phyloP scores from a whole-genome alignment of 2,329 filamentous ascomycete species.

The Penicillium psychrosexuale region DNA sequence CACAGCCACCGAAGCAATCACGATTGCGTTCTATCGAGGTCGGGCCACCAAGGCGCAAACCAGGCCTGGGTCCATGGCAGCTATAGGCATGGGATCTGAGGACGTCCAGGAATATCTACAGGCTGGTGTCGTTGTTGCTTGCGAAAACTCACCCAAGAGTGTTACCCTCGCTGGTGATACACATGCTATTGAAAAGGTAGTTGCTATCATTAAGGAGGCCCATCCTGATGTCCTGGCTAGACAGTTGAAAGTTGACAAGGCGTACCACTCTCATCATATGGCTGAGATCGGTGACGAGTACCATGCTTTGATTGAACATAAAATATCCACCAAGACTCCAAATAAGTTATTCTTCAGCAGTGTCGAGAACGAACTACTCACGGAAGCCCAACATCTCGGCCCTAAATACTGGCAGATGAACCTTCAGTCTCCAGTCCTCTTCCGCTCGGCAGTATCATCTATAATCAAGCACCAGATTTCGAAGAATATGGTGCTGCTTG shows the following conservation, averaged over 20 bases:
- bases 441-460: slow-evolving; percentile 11
- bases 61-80: slow-evolving; percentile 12
- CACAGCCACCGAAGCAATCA: slow-evolving; percentile 10
- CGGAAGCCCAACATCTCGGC: not conserved
- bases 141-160: slow-evolving; percentile 15
- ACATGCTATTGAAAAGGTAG: not conserved
- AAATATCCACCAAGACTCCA: not conserved
- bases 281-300: slow-evolving; percentile 10
- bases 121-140: slow-evolving; percentile 14
- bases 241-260: slow-evolving; percentile 12
- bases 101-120: slow-evolving; percentile 5
- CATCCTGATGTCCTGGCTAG: slow-evolving; percentile 7
- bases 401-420: slow-evolving; percentile 23
- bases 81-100: slow-evolving; percentile 11
- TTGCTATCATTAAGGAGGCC: slow-evolving; percentile 1
- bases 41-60: not conserved
- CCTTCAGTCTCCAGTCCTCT: slow-evolving; percentile 22
- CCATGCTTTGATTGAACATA: not conserved
- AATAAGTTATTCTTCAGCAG: slow-evolving; percentile 15
- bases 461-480: slow-evolving; percentile 5
- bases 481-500: slow-evolving; percentile 22
- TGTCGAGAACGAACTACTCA: slow-evolving; percentile 4
- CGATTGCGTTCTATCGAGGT: slow-evolving; percentile 19
- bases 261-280: slow-evolving; percentile 24
- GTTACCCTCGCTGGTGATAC: slow-evolving; percentile 17